A percentile compares a stretch with the other conserved stretches of the same genome.
phyloP scores from a whole-genome alignment of 2,329 filamentous ascomycete genomes.

The Calonectria ilicicola region DNA sequence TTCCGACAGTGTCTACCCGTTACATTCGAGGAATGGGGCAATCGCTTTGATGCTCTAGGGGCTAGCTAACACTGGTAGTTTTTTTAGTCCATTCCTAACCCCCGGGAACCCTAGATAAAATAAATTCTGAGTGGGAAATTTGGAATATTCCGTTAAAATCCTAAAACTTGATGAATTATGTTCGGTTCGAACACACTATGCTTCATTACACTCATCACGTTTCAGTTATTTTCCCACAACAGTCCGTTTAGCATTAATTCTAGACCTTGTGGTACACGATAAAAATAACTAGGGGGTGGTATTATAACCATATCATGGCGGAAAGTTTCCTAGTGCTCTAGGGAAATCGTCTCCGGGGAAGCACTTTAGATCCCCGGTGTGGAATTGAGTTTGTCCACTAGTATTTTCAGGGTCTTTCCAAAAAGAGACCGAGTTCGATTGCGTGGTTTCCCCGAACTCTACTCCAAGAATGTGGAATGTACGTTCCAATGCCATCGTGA shows the following conservation, averaged over 20 bases:
- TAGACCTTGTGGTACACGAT: too few relatives aligned
- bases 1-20: too few relatives aligned
- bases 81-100: not conserved
- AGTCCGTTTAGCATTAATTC: not conserved
- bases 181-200: not conserved
- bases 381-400: not conserved
- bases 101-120: not conserved
- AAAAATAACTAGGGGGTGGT: not conserved
- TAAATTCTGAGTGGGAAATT: not conserved
- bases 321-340: not conserved
- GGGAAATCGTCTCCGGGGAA: not conserved
- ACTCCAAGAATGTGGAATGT: not conserved
- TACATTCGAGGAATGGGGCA: too few relatives aligned
- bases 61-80: too few relatives aligned
- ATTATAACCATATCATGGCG: not conserved
- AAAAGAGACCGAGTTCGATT: not conserved
- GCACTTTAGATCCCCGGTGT: not conserved
- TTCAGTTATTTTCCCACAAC: not conserved
- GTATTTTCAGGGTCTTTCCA: not conserved
- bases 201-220: not conserved
- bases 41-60: too few relatives aligned
- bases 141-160: not conserved
- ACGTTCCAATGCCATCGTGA: not conserved
- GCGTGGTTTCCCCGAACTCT: not conserved
- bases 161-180: too few relatives aligned